Base-by-base conservation (phyloP, 2,329 filamentous ascomycete genomes). In the Aspergillus cejpii region DNA sequence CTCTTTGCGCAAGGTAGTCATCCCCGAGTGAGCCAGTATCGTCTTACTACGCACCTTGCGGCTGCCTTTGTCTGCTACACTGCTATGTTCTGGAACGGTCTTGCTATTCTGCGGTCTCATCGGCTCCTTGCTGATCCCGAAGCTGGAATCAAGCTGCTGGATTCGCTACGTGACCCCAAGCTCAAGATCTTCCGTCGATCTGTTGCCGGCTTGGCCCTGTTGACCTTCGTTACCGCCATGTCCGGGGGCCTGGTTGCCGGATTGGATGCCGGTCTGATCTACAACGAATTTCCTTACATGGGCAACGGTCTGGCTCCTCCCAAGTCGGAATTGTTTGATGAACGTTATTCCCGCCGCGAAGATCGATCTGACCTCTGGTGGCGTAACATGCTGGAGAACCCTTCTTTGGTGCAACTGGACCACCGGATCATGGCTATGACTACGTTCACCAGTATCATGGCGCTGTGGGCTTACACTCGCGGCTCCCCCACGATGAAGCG, bases 271-370 rank as follows among this genome's bases (percentile, higher is more conserved):
- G 92, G 92, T 6, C 76, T 98, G 45, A 97, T 98, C 69, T 98
- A 98, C 75, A 98, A 98, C 66, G 89, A 98, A 68, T 97, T 98
- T 66, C 92, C 92, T 5, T 87, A 79, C 69, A 98, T 98, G 92
- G 92, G 92, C 6, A 69, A 80, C 3, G 88, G 89, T 8, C 72
- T 94, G 17, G 77, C 87, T 0, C 91, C 91, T 1, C 91, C 91
- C 1, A 80, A 77, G 60, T 76, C 80, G 7, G 91, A 97, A 71
- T 81, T 97, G 24, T 89, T 87, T 67, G 84, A 91, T 60, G 74
- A 79, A 28, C 94, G 88, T 72, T 96, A 96, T 77, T 84, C 82
- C 46, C 85, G 89, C 59, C 79, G 78, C 46, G 75, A 83, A 31
- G 88, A 95, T 63, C 74, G 78, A 33, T 83, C 82, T 10, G 94